These are phyloP conservation scores for Venturia aucupariae DNA, from an alignment of 2,329 filamentous ascomycete genomes.

Conservation along the genomic window DNA sequence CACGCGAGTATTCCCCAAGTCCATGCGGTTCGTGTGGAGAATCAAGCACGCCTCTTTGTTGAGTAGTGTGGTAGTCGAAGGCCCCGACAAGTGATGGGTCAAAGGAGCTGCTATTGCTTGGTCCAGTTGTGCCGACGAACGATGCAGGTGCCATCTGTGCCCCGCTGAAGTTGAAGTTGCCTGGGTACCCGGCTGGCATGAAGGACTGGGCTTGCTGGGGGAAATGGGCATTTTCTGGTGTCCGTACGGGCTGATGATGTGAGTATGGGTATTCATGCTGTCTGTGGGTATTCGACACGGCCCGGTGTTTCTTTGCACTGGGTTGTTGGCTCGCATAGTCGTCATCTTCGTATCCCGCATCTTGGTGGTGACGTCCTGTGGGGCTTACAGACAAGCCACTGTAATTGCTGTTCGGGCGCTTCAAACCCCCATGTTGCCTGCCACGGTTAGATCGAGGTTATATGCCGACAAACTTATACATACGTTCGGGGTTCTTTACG, in stretches of 20 bases:
- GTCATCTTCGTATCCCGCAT: neutral
- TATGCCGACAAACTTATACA: neutral
- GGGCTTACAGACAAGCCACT: neutral
- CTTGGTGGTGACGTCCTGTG: neutral
- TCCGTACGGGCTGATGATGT: neutral
- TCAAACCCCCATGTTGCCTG: neutral
- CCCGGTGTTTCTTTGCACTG: neutral
- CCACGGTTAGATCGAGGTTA: neutral
- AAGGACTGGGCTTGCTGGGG: neutral
- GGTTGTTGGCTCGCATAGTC: neutral
- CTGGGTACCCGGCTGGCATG: neutral
- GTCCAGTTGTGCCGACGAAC: neutral
- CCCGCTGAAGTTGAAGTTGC: neutral
- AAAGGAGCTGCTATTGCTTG: neutral
- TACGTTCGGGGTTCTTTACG: constrained; percentile 64
- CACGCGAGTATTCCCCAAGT: neutral
- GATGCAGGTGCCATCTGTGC: neutral
- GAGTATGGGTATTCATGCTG: neutral
- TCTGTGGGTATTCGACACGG: neutral
- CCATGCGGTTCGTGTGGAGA: neutral
- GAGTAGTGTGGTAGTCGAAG: neutral
- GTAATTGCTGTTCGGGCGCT: neutral
- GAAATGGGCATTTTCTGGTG: neutral
- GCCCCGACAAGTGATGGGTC: neutral
- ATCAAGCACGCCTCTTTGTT: neutral